Base-by-base conservation (phyloP, 192 early-diverging fungal genomes). In the Glomus cerebriforme region DNA sequence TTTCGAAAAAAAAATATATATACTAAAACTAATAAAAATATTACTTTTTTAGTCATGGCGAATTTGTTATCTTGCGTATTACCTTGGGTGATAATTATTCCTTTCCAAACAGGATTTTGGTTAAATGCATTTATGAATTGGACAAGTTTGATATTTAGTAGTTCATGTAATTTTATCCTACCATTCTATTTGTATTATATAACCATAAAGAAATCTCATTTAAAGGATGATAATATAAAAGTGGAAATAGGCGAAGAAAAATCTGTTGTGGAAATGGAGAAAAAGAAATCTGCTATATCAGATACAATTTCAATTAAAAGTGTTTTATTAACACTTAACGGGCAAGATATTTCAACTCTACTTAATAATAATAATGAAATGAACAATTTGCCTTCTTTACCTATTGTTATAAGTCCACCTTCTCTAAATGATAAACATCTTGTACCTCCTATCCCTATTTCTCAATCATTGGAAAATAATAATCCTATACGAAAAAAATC, bases 101-200 rank as follows among this genome's bases (percentile, higher is more conserved):
- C 91, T 7, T 88, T 92, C 49, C 91, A 92, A 85, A 93, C 92
- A 9, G 90, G 92, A 39, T 77, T 81, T 29, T 87, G 83, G 73
- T 70, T 93, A 58, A 85, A 84, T 8, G 79, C 72, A 27, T 86
- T 93, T 49, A 83, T 88, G 12, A 88, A 86, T 29, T 93, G 91
- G 90, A 86, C 87, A 24, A 90, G 87, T 71, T 72, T 93, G 34
- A 86, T 91, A 60, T 88, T 92, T 59, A 84, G 85, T 82, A 93
- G 90, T 35, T 82, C 82, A n/a, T 88, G 88, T 66, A 92, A 92
- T 79, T 92, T 91, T 76, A 85, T 91, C 37, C 82, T 91, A 2
- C 92, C 92, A 2, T 91, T 92, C 76, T 80, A 91, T 22, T 83
- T 94, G 17, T 94, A 86, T 73, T 85, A 67, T 79, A 67, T 75